These are phyloP conservation scores for Basipetospora chlamydospora DNA, from an alignment of 2,329 filamentous ascomycete species.

Conservation along the genomic window DNA sequence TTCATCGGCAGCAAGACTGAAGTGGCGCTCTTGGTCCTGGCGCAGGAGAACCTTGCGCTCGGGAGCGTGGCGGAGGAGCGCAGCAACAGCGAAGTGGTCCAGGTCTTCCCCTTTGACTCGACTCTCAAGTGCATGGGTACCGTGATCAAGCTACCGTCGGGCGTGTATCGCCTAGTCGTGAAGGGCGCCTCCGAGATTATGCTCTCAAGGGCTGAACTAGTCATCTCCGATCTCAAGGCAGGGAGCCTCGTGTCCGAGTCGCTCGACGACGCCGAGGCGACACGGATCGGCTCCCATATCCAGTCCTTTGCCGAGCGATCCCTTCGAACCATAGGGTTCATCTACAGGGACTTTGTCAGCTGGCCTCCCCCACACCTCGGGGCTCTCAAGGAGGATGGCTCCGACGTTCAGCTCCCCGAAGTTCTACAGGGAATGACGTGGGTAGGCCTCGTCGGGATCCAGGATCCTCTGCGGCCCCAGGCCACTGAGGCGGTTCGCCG, in stretches of 20 bases:
- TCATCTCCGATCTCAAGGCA: slow-evolving; percentile 19
- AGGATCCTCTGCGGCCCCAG: slow-evolving; percentile 46
- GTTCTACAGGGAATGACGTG: slow-evolving; percentile 44
- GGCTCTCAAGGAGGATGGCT: slow-evolving; percentile 29
- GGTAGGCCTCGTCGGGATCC: slow-evolving; percentile 52
- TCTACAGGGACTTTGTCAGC: slow-evolving; percentile 56
- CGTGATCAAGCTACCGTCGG: slow-evolving; percentile 29
- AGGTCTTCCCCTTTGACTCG: slow-evolving; percentile 39
- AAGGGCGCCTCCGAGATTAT: slow-evolving; percentile 45
- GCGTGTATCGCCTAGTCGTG: slow-evolving; percentile 31
- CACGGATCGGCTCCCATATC: slow-evolving; percentile 39
- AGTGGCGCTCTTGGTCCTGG: slow-evolving; percentile 34
- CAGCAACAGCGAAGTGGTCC: slow-evolving; percentile 27
- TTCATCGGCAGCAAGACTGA: slow-evolving; percentile 44
- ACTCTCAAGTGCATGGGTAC: slow-evolving; percentile 40
- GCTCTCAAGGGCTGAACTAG: slow-evolving; percentile 20
- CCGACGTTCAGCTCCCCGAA: slow-evolving; percentile 20
- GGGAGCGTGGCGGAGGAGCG: slow-evolving; percentile 29
- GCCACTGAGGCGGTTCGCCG: slow-evolving; percentile 44
- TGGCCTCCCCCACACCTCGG: not conserved
- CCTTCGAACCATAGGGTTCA: slow-evolving; percentile 62
- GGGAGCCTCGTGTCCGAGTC: slow-evolving; percentile 19
- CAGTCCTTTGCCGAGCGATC: slow-evolving; percentile 46
- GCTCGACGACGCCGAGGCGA: slow-evolving; percentile 29
- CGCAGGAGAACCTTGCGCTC: slow-evolving; percentile 33